Evolutionary conservation across 305 asterid species (phyloP).

Genomic region (Fraxinus sp.): DNA sequence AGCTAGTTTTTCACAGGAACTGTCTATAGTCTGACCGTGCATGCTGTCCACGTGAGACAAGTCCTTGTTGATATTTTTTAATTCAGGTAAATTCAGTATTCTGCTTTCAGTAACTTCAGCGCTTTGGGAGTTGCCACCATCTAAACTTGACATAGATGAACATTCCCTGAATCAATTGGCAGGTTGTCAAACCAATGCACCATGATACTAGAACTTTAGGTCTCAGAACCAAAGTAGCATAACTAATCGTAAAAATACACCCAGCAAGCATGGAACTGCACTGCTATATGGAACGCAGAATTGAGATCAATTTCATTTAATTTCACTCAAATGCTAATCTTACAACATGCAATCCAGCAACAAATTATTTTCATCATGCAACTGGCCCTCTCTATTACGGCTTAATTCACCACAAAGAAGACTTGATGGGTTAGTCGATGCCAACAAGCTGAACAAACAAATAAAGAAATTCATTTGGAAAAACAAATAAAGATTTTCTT

Average conservation of each 20-base stretch:
- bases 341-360: background rate
- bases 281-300: background rate
- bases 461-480: background rate
- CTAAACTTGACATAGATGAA: conserved; percentile 19
- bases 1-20: conserved; percentile 13
- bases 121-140: conserved; percentile 11
- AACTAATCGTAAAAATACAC: background rate
- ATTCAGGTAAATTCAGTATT: background rate
- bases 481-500: background rate
- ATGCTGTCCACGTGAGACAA: conserved; percentile 18
- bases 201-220: background rate
- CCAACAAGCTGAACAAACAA: background rate
- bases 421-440: background rate
- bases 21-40: conserved; percentile 2
- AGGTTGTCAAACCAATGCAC: conserved; percentile 11
- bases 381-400: background rate
- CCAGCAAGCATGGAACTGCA: background rate
- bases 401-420: background rate
- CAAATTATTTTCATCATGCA: background rate
- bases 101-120: conserved; percentile 4
- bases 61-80: conserved; percentile 4
- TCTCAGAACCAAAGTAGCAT: background rate
- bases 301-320: background rate
- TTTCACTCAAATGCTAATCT: background rate
- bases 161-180: conserved; percentile 32